Evolutionary conservation across 164 flowering plant species (phyloP), one percentile per base, ranked within the genome.

Genomic region (Sextonia rubra): DNA sequence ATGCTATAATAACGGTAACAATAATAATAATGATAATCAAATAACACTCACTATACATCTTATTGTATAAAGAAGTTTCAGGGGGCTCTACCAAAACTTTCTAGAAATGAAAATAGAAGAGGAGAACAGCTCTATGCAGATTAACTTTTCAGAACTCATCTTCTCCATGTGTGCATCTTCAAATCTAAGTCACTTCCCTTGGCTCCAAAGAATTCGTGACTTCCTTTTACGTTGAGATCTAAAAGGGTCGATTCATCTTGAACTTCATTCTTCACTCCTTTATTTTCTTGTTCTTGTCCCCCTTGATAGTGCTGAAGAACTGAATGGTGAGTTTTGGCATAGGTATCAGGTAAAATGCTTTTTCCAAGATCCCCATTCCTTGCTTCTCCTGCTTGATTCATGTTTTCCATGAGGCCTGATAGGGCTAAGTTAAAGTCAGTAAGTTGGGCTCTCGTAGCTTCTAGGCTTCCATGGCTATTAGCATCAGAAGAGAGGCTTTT

Each of bases 381-480:
- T 0, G 72, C 82, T 68, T 73, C 81, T 18, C 61, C 73, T 20
- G 17, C 74, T 32, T 76, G 79, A 56, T 79, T 81, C 75, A 78
- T 73, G 75, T 80, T 84, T 58, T 81, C 85, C 82, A 85, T 76
- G 20, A 85, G 76, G 66, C 78, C 83, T 2, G 93, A 85, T 12
- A 92, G 69, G 7, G 93, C 87, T 73, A 82, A 66, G 69, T 90
- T 89, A 83, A 89, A 90, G 79, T 81, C 82, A 1, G 86, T 84
- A 37, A 89, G 71, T 55, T 84, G 88, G 29, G 82, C 78, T 78
- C 77, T 82, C 18, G 88, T 75, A 9, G 80, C 82, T 75, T 89
- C 93, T 3, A 80, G 47, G 72, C 47, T 82, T 12, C 55, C 73
- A 1, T 81, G 12, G 29, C 75, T 55, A 58, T 81, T 86, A 73